Evolutionary conservation across 2,329 filamentous ascomycete species (phyloP), one percentile per base, ranked within the genome.

Genomic region (Botrytis porri): DNA sequence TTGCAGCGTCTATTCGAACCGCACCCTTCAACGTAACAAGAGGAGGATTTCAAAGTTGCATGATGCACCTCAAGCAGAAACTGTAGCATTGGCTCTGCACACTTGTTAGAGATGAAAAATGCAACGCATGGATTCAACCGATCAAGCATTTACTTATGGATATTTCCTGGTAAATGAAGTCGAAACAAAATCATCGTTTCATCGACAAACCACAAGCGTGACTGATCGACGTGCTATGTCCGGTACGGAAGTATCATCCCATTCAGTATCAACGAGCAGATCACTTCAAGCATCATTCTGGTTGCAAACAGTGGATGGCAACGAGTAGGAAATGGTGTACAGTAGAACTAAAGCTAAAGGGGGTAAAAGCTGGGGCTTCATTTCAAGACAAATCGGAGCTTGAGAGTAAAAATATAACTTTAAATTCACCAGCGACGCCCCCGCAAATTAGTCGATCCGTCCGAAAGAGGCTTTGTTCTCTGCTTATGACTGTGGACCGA

Each of bases 181-280:
- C 37, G 35, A 66, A 66, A 66, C 64, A 66, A 54, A 22, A 39
- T 66, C 25, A 35, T 10, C 32, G 45, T 66, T 66, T 66, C 64
- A 54, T 66, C 32, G 29, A 66, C 64, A 51, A 54, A 39, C 25
- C 10, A 20, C 45, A 39, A 39, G 64, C 64, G 32, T 29, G 45
- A 66, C 45, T 39, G 64, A 66, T 66, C 35, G 48, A 39, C 14
- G 45, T 66, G 45, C 64, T 45, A 35, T 35, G 43, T 43, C 12
- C 8, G 43, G 32, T 54, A 6, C 14, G 22, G 62, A 32, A 7
- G 25, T 45, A 29, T 45, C 39, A 25, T 45, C 22, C n/a, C 6
- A 32, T 45, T 32, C 62, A 45, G 48, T 14, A 18, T 64, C 39
- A 43, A 10, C 20, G 35, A 35, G 18, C n/a, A 39, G 25, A 39